Conservation (phyloP, 805 yeast genomes). For the Barnettozyma botsteinii region DNA sequence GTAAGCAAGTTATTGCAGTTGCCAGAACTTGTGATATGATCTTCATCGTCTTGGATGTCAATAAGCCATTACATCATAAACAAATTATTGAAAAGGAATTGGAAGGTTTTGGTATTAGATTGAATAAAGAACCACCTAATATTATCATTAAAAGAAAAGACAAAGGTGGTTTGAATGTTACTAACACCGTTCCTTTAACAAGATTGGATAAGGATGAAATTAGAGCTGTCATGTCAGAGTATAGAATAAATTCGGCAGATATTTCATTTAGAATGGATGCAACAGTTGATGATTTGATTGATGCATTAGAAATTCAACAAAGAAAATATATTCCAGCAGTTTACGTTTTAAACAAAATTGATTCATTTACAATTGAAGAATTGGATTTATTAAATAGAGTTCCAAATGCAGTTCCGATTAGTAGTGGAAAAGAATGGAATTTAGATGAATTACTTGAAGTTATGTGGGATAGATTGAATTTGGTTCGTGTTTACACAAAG, state of each 20-base stretch:
- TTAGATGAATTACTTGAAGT: slow-evolving; percentile 87
- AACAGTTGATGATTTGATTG: slow-evolving; percentile 93
- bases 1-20: slow-evolving; percentile 96
- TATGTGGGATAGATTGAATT: slow-evolving; percentile 91
- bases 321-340: slow-evolving; percentile 94
- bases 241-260: slow-evolving; percentile 92
- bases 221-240: slow-evolving; percentile 93
- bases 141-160: slow-evolving; percentile 89
- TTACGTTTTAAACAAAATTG: slow-evolving; percentile 93
- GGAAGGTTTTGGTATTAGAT: slow-evolving; percentile 95
- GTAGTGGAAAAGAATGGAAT: slow-evolving; percentile 96
- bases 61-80: slow-evolving; percentile 92
- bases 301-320: slow-evolving; percentile 82
- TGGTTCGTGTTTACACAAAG: slow-evolving; percentile 94
- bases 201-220: slow-evolving; percentile 90
- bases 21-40: slow-evolving; percentile 95
- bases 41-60: slow-evolving; percentile 91
- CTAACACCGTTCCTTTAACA: slow-evolving; percentile 89
- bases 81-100: slow-evolving; percentile 89
- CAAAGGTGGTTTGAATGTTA: slow-evolving; percentile 91
- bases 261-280: slow-evolving; percentile 97
- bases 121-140: slow-evolving; percentile 90
- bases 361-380: slow-evolving; percentile 90
- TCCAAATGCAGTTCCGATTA: slow-evolving; percentile 96
- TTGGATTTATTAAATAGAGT: slow-evolving; percentile 84